These are phyloP conservation scores for Penicillium macrosclerotiorum DNA, from an alignment of 495 filamentous ascomycete genomes.

Conservation along the genomic window DNA sequence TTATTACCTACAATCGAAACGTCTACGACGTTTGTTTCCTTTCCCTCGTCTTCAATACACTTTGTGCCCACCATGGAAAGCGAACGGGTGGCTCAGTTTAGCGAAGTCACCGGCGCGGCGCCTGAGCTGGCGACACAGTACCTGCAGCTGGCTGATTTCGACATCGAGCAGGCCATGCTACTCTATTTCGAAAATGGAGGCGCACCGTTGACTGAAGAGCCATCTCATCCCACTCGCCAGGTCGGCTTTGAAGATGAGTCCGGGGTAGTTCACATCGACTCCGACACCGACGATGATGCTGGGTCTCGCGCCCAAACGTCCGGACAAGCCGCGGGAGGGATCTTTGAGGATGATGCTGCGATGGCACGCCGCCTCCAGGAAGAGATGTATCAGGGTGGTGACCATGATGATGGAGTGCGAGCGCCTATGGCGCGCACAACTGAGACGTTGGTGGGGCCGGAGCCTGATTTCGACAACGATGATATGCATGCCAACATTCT, in stretches of 20 bases:
- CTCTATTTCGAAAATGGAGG: conserved; percentile 84
- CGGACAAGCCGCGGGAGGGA: conserved; percentile 9
- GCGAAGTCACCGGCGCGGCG: conserved; percentile 62
- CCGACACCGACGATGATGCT: conserved; percentile 63
- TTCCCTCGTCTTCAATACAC: conserved; percentile 26
- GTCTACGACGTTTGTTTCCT: conserved; percentile 40
- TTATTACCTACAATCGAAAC: conserved; percentile 29
- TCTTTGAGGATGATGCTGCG: conserved; percentile 84
- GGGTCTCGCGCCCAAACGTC: conserved; percentile 2
- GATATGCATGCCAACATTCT: conserved; percentile 62
- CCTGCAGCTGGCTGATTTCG: conserved; percentile 75
- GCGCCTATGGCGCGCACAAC: conserved; percentile 90
- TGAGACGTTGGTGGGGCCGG: conserved; percentile 83
- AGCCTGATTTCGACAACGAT: conserved; percentile 54
- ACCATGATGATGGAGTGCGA: conserved; percentile 65
- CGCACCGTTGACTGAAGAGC: conserved; percentile 45
- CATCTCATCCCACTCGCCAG: conserved; percentile 25
- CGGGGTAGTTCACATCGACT: conserved; percentile 70
- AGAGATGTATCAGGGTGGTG: conserved; percentile 71
- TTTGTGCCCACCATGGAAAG: conserved; percentile 60
- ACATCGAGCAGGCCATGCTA: conserved; percentile 80
- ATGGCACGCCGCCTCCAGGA: conserved; percentile 90
- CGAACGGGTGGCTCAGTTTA: conserved; percentile 50
- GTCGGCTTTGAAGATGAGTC: conserved; percentile 47
- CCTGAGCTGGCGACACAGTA: conserved; percentile 71